Evolutionary conservation across 2,329 filamentous ascomycete species (phyloP), one percentile per base, ranked within the genome.

Genomic region (Microdochium bolleyi): DNA sequence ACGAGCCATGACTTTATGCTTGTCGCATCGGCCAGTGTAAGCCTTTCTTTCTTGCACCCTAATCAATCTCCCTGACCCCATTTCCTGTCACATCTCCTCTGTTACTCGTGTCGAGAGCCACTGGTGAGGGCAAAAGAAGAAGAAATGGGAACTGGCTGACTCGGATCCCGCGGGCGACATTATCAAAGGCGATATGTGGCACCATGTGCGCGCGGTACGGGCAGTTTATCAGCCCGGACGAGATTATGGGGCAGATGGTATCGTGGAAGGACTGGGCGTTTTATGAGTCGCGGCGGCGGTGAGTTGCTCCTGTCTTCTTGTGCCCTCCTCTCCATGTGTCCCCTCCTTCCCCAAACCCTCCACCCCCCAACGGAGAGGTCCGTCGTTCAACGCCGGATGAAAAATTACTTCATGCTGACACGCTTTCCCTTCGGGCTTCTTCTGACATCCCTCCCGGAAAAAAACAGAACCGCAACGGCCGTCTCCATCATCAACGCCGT

Each of bases 181-280:
- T 44, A 53, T n/a, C 19, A 44, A 50, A 53, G 52, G 52, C 52
- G 32, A 48, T 53, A 48, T 53, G 52, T 44, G 48, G 25, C 34
- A 49, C 50, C 24, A 22, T 53, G 24, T 22, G 48, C n/a, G n/a
- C 49, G n/a, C 27, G 38, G 25, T 53, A 46, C 37, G 52, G 52
- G 38, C 50, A 24, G 48, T 25, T 53, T 38, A 37, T 53, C 52
- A 53, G 52, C 52, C 25, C 52, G 46, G 52, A 48, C 27, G 52
- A 53, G 38, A 49, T 51, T 24, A 37, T 25, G n/a, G 52, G 52
- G 30, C 38, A 48, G 24, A 53, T 48, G 49, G 50, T 53, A 4
- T 21, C 27, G 37, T 53, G 52, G 52, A 50, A 51, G 49, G 52
- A 53, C 38, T 53, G 52, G 52, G 49, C 50, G 34, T 53, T 53